phyloP scores from a whole-genome alignment of 192 early-diverging fungal genomes.

The Dimargaris cristalligena region DNA sequence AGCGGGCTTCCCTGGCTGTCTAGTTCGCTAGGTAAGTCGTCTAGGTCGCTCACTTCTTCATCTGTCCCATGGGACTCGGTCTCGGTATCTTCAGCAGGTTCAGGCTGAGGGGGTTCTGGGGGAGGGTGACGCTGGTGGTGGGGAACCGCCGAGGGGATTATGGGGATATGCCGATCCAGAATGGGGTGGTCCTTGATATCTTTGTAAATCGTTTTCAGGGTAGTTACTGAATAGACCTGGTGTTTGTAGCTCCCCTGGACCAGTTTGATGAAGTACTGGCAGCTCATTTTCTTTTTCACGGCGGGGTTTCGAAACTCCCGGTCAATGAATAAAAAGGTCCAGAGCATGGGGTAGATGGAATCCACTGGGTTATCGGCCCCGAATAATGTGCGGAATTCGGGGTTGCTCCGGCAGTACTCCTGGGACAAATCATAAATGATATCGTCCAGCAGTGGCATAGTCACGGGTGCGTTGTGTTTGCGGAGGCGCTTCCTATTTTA shows the following conservation, averaged over 20 bases:
- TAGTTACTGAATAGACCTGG: background rate
- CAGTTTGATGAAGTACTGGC: constrained; percentile 10
- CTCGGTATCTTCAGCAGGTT: too few relatives aligned
- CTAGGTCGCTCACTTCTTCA: too few relatives aligned
- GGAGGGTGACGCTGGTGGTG: background rate
- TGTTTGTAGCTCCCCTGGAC: constrained; percentile 9
- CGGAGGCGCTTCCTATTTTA: constrained; percentile 6
- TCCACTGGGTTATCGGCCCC: background rate
- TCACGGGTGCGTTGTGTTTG: constrained; percentile 1
- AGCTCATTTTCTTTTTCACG: constrained; percentile 1
- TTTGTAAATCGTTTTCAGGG: constrained; percentile 4
- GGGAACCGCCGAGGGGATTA: background rate
- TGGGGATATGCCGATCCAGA: constrained; percentile 5
- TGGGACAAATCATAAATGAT: constrained; percentile 4
- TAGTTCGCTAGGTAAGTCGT: too few relatives aligned
- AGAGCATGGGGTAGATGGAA: constrained; percentile 6
- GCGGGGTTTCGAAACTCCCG: constrained; percentile 7
- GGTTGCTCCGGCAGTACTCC: constrained; percentile 10
- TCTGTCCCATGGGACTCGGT: too few relatives aligned
- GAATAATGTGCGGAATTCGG: background rate
- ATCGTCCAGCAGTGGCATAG: background rate
- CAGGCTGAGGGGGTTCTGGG: too few relatives aligned
- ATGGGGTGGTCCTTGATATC: constrained; percentile 2
- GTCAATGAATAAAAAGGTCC: constrained; percentile 9
- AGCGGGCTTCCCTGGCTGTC: too few relatives aligned